Conservation (phyloP, 441 rosid genomes). For the Gossypium schwendimanii region DNA sequence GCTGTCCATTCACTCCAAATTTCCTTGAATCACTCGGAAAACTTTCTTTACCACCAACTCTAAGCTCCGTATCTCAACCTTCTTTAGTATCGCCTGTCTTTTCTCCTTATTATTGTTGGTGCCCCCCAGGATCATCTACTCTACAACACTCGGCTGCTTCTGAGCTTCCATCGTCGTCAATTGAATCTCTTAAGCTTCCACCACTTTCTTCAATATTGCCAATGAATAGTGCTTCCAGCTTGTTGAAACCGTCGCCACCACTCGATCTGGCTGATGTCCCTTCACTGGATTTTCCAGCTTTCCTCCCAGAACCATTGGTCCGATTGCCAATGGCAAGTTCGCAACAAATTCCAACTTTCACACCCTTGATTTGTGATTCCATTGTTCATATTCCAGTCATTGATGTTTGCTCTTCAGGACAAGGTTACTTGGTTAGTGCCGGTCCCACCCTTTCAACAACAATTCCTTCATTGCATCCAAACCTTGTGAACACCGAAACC, state of each 20-base stretch:
- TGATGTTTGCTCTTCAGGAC: constrained; percentile 88
- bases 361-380: constrained; percentile 79
- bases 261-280: constrained; percentile 59
- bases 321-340: constrained; percentile 51
- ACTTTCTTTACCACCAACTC: constrained; percentile 26
- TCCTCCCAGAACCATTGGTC: constrained; percentile 53
- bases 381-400: constrained; percentile 83
- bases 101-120: constrained; percentile 88
- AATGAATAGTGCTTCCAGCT: constrained; percentile 30
- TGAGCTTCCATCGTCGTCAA: constrained; percentile 33
- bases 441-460: constrained; percentile 60
- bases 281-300: constrained; percentile 51
- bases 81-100: constrained; percentile 37
- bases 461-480: constrained; percentile 53
- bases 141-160: constrained; percentile 32
- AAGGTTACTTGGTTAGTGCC: constrained; percentile 80
- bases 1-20: constrained; percentile 22
- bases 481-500: constrained; percentile 47
- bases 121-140: constrained; percentile 53
- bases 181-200: constrained; percentile 51
- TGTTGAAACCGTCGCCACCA: constrained; percentile 41
- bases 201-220: constrained; percentile 61
- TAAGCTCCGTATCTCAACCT: constrained; percentile 26
- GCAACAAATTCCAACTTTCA: constrained; percentile 66
- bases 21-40: constrained; percentile 42